Percentiles rank a stretch among this genome's conserved stretches.
Conservation (phyloP, 2,329 filamentous ascomycete genomes). For the Monascus ruber region DNA sequence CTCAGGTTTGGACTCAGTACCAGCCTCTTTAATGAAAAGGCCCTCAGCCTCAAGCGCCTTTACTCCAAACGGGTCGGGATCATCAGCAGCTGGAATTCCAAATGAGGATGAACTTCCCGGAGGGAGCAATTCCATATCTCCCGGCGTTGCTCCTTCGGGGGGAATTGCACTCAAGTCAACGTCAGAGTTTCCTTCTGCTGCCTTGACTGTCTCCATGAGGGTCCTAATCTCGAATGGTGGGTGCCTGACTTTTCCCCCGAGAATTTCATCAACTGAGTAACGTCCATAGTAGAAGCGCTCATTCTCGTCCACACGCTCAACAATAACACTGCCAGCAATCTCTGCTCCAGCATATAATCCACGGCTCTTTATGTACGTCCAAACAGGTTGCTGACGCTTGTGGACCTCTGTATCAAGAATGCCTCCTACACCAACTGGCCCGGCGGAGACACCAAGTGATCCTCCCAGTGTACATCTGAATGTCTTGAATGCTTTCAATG, state of each 20-base stretch:
- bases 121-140: conserved; percentile 52
- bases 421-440: conserved; percentile 66
- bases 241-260: conserved; percentile 48
- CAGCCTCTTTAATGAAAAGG: conserved; percentile 82
- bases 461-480: conserved; percentile 69
- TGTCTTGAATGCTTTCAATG: conserved; percentile 72
- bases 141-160: conserved; percentile 58
- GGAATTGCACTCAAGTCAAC: conserved; percentile 59
- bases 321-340: conserved; percentile 75
- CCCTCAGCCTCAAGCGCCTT: conserved; percentile 78
- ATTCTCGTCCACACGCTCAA: conserved; percentile 81
- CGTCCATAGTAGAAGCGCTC: conserved; percentile 68
- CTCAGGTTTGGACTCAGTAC: too few species aligned
- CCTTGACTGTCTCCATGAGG: conserved; percentile 73
- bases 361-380: conserved; percentile 79
- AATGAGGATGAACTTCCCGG: conserved; percentile 42
- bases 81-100: conserved; percentile 65
- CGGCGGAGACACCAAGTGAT: conserved; percentile 64
- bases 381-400: conserved; percentile 59
- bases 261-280: conserved; percentile 51
- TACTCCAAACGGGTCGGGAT: conserved; percentile 87
- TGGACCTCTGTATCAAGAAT: conserved; percentile 58
- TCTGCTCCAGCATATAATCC: conserved; percentile 82
- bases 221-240: conserved; percentile 46
- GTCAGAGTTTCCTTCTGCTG: conserved; percentile 71